phyloP scores from a whole-genome alignment of 768 basidiomycete genomes.

The Aureoboletus auriporus region DNA sequence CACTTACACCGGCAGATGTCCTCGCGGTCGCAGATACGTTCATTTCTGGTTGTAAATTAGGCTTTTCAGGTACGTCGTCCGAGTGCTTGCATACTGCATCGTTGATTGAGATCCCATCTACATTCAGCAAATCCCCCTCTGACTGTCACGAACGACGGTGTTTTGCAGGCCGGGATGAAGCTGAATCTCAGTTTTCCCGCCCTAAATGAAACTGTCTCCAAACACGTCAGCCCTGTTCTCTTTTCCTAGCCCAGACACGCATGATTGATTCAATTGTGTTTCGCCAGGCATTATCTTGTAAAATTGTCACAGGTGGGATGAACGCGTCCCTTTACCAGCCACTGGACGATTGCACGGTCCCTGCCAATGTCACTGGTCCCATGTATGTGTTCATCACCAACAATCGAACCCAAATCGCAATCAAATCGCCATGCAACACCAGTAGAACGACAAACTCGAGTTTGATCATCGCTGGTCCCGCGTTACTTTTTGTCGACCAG shows the following conservation, averaged over 20 bases:
- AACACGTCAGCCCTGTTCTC: conserved; percentile 32
- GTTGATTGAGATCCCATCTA: not conserved
- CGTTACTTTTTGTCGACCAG: conserved; percentile 57
- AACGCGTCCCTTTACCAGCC: conserved; percentile 56
- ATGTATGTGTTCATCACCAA: conserved; percentile 70
- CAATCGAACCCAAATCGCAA: conserved; percentile 46
- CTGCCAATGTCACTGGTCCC: conserved; percentile 65
- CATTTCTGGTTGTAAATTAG: conserved; percentile 65
- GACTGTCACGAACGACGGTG: conserved; percentile 59
- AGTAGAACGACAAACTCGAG: conserved; percentile 38
- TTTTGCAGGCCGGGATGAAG: conserved; percentile 51
- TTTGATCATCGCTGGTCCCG: conserved; percentile 64
- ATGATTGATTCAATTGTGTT: conserved; percentile 8
- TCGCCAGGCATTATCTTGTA: conserved; percentile 57
- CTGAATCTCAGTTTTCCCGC: conserved; percentile 59
- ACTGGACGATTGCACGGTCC: conserved; percentile 58
- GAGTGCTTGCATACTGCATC: not conserved
- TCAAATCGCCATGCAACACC: conserved; percentile 42
- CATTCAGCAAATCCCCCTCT: conserved; percentile 55
- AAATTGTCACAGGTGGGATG: conserved; percentile 68
- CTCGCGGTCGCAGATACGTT: conserved; percentile 66
- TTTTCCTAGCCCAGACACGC: not conserved
- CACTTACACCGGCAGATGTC: conserved; percentile 65
- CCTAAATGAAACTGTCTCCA: conserved; percentile 45
- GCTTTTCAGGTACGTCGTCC: conserved; percentile 44